Percentiles rank a stretch among this genome's conserved stretches.
These are phyloP conservation scores for Paraconiothyrium sp. DNA, from an alignment of 2,329 filamentous ascomycete species.

Conservation along the genomic window DNA sequence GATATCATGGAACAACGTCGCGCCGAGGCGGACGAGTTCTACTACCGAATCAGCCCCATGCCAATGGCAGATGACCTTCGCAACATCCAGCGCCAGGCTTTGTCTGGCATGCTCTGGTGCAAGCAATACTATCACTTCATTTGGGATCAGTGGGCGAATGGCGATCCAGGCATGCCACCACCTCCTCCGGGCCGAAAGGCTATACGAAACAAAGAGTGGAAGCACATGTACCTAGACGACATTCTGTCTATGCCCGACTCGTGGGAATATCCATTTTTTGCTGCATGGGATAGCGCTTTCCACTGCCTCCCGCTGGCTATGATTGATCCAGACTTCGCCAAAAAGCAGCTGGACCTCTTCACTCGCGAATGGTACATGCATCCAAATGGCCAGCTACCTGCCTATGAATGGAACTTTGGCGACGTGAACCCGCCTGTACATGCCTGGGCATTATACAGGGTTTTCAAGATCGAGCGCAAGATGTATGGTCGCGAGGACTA, in stretches of 20 bases:
- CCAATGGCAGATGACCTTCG: slow-evolving; percentile 93
- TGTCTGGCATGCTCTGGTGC: slow-evolving; percentile 98
- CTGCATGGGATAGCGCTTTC: slow-evolving; percentile 96
- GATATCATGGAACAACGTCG: slow-evolving; percentile 86
- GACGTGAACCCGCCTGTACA: slow-evolving; percentile 97
- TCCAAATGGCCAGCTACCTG: slow-evolving; percentile 92
- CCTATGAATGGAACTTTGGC: slow-evolving; percentile 97
- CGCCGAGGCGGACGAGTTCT: slow-evolving; percentile 96
- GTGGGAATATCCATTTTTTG: slow-evolving; percentile 98
- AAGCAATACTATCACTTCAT: slow-evolving; percentile 98
- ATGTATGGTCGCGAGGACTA: slow-evolving; percentile 94
- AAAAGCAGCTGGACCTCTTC: slow-evolving; percentile 96
- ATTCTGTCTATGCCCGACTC: slow-evolving; percentile 98
- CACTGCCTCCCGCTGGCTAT: slow-evolving; percentile 96
- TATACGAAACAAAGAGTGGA: slow-evolving; percentile 90
- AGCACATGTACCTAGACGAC: slow-evolving; percentile 93
- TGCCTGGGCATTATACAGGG: slow-evolving; percentile 93
- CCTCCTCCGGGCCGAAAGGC: slow-evolving; percentile 82
- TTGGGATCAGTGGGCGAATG: slow-evolving; percentile 98
- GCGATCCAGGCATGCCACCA: slow-evolving; percentile 86
- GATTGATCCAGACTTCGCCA: slow-evolving; percentile 97
- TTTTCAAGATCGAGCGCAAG: slow-evolving; percentile 98
- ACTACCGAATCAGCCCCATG: slow-evolving; percentile 89
- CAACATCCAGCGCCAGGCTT: slow-evolving; percentile 93
- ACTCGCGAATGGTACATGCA: slow-evolving; percentile 99